Evolutionary conservation across 2,329 filamentous ascomycete genomes (phyloP), one percentile per base, ranked within the genome.

Genomic region (Clathrospora elynae): DNA sequence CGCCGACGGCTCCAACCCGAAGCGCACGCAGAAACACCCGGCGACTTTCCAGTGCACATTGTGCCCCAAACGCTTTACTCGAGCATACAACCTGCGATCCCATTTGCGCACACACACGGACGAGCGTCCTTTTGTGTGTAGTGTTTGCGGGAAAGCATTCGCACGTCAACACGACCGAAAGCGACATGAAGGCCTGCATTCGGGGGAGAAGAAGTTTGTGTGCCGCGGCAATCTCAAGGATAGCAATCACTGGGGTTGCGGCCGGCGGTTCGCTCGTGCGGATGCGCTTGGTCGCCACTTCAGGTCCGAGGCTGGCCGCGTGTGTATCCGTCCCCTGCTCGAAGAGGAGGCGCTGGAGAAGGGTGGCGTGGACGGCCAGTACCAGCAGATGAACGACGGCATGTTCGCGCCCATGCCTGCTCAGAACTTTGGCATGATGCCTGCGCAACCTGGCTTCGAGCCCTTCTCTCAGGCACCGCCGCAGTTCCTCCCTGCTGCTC

Each of bases 171-270:
- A 99, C 66, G 93, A 99, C 68, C 86, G 93, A 31, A 99, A 99
- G 73, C 86, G 93, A 25, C 93, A 99, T 71, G 93, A 99, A 73
- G 91, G 92, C 25, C 76, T 99, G 28, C 93, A 99, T 65, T 95
- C 89, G 0, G 93, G 93, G 28, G 93, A 99, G 74, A 99, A 97
- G 82, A 97, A 96, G 66, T 99, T 97, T 67, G 88, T 97, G 6
- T 99, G 93, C 73, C 90, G 90, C 57, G 93, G 93, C 38, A 88
- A 91, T 45, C 82, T 99, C 35, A 91, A 92, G 56, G 83, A 83
- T 2, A 85, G 86, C 32, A 86, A 86, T 4, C 83, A 87, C 54
- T 99, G 93, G 93, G 93, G 93, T 13, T 99, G 93, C 58, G 90
- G 90, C 3, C 82, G 93, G 49, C 83, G 91, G 7, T 99, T 99